Conservation (phyloP, 192 early-diverging fungal species). For the Chytriomyces hyalinus region DNA sequence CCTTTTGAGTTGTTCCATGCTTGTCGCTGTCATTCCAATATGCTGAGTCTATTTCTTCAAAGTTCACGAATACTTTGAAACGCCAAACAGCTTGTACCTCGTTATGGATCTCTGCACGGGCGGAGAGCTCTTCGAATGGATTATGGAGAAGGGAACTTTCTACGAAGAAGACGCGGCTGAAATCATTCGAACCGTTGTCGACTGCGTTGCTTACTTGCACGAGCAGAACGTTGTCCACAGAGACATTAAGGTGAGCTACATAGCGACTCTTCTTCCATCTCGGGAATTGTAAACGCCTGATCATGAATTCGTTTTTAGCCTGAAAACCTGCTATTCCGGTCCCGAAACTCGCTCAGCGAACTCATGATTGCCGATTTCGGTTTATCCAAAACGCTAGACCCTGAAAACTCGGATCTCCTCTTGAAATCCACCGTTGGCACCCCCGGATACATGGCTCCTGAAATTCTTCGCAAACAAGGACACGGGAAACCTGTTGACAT, state of each 20-base stretch:
- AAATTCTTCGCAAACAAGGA: constrained; percentile 58
- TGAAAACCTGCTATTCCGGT: constrained; percentile 39
- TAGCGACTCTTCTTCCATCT: not conserved
- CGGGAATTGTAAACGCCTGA: not conserved
- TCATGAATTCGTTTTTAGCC: constrained; percentile 19
- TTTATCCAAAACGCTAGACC: constrained; percentile 66
- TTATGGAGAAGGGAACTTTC: constrained; percentile 43
- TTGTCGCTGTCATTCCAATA: constrained; percentile 35
- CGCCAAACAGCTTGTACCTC: constrained; percentile 46
- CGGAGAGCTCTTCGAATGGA: constrained; percentile 43
- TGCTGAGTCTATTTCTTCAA: too few species aligned
- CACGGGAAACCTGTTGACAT: constrained; percentile 79
- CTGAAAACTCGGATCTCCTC: constrained; percentile 49
- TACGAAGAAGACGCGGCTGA: constrained; percentile 62
- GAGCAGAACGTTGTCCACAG: constrained; percentile 83
- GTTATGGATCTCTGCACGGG: constrained; percentile 55
- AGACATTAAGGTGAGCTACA: constrained; percentile 38
- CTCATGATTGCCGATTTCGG: constrained; percentile 74
- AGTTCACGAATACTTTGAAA: constrained; percentile 33
- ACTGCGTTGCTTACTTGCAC: constrained; percentile 85
- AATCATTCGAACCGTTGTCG: constrained; percentile 75
- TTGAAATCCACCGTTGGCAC: constrained; percentile 68
- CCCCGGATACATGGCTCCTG: constrained; percentile 47
- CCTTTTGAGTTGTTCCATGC: constrained; percentile 33
- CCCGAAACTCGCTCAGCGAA: constrained; percentile 13